A percentile compares a stretch with the other conserved stretches of the same genome.
Evolutionary conservation across 2,329 filamentous ascomycete species (phyloP).

Genomic region (Claviceps maximensis): DNA sequence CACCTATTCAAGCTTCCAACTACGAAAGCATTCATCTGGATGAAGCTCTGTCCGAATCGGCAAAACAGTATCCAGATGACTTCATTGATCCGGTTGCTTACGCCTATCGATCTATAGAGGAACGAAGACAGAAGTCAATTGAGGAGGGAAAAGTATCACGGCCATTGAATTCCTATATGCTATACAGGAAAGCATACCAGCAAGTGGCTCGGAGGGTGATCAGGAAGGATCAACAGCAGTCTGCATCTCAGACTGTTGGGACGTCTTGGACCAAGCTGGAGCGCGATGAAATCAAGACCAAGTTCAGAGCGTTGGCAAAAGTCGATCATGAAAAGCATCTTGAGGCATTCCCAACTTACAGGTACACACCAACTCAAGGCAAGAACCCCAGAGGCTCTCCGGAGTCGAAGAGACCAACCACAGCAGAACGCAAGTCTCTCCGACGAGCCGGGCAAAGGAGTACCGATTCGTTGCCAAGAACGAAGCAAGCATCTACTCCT

Average conservation of each 20-base stretch:
- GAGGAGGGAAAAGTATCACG: conserved; percentile 43
- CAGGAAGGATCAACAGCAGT: conserved; percentile 85
- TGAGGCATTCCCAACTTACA: conserved; percentile 78
- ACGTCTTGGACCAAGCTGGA: conserved; percentile 70
- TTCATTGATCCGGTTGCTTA: conserved; percentile 3
- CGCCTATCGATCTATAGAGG: conserved; percentile 4
- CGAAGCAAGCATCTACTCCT: background rate
- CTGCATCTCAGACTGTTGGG: conserved; percentile 79
- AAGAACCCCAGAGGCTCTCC: conserved; percentile 20
- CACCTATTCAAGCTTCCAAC: background rate
- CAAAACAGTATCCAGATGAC: background rate
- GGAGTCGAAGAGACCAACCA: conserved; percentile 1
- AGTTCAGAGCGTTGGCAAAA: conserved; percentile 67
- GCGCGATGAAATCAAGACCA: conserved; percentile 53
- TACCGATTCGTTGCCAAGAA: background rate
- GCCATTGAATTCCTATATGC: conserved; percentile 96
- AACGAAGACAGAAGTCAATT: conserved; percentile 3
- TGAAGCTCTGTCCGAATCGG: conserved; percentile 5
- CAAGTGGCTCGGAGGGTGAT: conserved; percentile 67
- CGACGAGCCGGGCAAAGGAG: conserved; percentile 18
- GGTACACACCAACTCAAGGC: conserved; percentile 74
- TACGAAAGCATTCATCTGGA: background rate
- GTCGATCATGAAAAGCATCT: conserved; percentile 77
- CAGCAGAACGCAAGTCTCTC: conserved; percentile 26
- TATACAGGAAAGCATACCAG: conserved; percentile 88